Conservation (phyloP, 305 asterid genomes). For the Fraxinus xanthoxyloides region DNA sequence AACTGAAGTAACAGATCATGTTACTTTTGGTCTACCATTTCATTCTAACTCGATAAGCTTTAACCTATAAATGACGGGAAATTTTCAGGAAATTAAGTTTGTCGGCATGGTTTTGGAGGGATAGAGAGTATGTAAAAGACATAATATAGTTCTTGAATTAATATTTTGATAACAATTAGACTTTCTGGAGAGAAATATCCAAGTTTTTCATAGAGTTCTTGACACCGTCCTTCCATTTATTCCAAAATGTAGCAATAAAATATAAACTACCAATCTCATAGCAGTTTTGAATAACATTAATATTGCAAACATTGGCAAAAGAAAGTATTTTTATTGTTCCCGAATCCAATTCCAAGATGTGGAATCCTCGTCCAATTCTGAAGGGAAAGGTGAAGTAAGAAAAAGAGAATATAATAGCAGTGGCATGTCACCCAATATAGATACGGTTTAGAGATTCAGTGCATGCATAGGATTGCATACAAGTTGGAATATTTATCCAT, state of each 20-base stretch:
- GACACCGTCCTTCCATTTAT: neutral
- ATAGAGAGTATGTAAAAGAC: neutral
- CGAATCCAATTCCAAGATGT: neutral
- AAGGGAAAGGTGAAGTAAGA: neutral
- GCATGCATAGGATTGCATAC: neutral
- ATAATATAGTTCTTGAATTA: neutral
- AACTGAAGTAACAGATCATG: neutral
- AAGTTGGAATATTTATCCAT: neutral
- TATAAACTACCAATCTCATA: neutral
- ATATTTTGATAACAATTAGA: neutral
- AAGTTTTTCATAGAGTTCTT: neutral
- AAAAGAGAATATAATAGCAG: neutral
- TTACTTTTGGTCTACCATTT: neutral
- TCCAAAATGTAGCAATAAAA: neutral
- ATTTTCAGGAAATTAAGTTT: neutral
- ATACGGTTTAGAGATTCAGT: neutral
- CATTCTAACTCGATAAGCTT: neutral
- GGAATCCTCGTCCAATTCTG: neutral
- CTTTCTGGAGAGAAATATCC: neutral
- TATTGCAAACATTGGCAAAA: neutral
- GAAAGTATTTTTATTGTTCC: neutral
- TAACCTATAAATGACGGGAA: neutral
- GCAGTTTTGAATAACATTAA: neutral
- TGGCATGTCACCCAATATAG: neutral
- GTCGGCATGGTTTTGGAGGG: neutral